phyloP scores from a whole-genome alignment of 2,329 filamentous ascomycete genomes.

The Fusarium sp. region DNA sequence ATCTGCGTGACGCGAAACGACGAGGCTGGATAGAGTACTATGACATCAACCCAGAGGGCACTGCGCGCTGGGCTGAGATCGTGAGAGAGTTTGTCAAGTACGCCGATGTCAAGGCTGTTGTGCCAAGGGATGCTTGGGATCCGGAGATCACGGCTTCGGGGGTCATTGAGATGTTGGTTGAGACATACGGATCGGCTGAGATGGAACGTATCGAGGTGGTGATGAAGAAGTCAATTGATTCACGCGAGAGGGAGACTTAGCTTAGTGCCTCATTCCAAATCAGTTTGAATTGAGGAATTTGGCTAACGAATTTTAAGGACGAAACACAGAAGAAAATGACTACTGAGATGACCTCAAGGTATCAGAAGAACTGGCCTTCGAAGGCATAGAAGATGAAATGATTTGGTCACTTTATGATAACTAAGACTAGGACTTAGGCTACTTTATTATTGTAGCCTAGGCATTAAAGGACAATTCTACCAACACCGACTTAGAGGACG shows the following conservation, averaged over 20 bases:
- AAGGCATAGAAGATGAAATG: no score
- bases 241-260: no score
- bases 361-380: no score
- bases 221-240: background rate
- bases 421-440: no score
- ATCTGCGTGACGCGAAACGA: conserved; percentile 13
- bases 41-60: conserved; percentile 5
- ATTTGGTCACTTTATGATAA: no score
- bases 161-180: conserved; percentile 2
- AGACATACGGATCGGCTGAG: conserved; percentile 5
- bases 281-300: background rate
- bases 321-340: no score
- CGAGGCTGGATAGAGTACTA: conserved; percentile 15
- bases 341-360: no score
- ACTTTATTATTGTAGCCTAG: no score
- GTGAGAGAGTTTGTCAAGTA: background rate
- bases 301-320: background rate
- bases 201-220: background rate
- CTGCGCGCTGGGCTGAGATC: conserved; percentile 4
- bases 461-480: no score
- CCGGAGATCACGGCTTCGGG: conserved; percentile 5
- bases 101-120: background rate
- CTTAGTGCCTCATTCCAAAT: no score
- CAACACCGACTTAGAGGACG: fast-evolving
- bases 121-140: conserved; percentile 11